Conservation (phyloP, 2,329 filamentous ascomycete species). For the Colletotrichum simmondsii region DNA sequence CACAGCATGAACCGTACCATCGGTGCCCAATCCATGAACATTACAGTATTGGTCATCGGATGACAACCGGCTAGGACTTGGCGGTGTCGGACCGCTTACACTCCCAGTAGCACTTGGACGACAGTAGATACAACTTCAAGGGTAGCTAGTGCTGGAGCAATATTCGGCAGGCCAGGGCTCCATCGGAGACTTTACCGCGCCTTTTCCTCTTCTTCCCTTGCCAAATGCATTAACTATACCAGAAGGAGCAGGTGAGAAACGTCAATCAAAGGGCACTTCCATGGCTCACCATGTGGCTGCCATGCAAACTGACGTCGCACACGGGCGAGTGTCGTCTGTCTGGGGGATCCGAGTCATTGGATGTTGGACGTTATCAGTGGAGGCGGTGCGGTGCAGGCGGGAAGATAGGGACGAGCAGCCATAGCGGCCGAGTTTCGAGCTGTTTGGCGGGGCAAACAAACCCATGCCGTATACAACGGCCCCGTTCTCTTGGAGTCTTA, state of each 20-base stretch:
- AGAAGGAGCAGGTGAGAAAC: slow-evolving; percentile 25
- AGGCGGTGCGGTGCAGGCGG: slow-evolving; percentile 8
- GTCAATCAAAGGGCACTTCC: neutral
- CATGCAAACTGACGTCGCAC: slow-evolving; percentile 26
- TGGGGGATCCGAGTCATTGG: slow-evolving; percentile 25
- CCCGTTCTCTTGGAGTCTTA: slow-evolving; percentile 17
- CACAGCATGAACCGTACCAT: neutral
- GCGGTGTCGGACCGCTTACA: slow-evolving; percentile 16
- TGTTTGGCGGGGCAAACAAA: slow-evolving; percentile 20
- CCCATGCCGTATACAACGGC: slow-evolving; percentile 3
- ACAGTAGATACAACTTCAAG: slow-evolving; percentile 11
- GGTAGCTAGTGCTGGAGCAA: neutral
- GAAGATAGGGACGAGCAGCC: slow-evolving; percentile 16
- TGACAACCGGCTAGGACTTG: neutral
- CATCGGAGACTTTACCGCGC: slow-evolving; percentile 18
- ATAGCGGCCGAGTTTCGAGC: neutral
- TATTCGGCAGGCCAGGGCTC: neutral
- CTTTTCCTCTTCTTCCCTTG: neutral
- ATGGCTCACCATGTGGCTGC: slow-evolving; percentile 16
- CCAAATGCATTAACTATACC: neutral
- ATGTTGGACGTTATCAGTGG: slow-evolving; percentile 27
- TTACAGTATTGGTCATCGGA: slow-evolving; percentile 27
- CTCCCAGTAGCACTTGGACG: neutral
- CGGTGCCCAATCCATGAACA: slow-evolving; percentile 11
- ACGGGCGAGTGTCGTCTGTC: neutral